phyloP scores from a whole-genome alignment of 805 yeast species.

The Wickerhamomyces strasburgensis region DNA sequence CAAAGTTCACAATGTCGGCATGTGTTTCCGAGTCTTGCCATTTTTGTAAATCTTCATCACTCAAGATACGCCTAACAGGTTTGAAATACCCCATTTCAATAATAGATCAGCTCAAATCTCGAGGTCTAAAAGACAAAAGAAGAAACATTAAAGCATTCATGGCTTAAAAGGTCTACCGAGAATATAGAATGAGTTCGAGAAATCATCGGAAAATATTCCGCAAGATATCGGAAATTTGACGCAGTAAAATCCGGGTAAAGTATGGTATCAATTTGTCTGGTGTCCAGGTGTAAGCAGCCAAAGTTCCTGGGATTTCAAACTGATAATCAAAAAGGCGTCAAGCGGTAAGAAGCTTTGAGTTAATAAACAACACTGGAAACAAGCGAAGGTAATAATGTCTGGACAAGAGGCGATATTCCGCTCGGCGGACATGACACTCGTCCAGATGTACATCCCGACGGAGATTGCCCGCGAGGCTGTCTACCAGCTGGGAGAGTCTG shows the following conservation, averaged over 20 bases:
- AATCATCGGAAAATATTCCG: no score
- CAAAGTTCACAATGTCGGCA: conserved; percentile 46
- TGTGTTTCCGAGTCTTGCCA: conserved; percentile 56
- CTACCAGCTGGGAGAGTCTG: conserved; percentile 80
- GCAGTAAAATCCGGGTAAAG: no score
- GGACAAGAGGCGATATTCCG: conserved; percentile 39
- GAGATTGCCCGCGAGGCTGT: conserved; percentile 87
- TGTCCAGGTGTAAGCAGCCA: no score
- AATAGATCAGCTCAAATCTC: background rate
- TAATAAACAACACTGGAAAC: no score
- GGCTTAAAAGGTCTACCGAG: no score
- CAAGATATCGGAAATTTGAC: no score
- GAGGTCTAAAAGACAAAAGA: background rate
- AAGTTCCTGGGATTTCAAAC: no score
- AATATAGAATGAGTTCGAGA: no score
- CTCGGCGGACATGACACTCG: conserved; percentile 96
- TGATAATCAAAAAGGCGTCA: no score
- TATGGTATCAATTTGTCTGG: no score
- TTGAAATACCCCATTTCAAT: conserved; percentile 1
- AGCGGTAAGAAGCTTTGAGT: no score
- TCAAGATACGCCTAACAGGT: conserved; percentile 45
- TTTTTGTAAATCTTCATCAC: conserved; percentile 52
- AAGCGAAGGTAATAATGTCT: conserved; percentile 16
- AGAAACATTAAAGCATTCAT: background rate
- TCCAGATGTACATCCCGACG: conserved; percentile 87